Conservation (phyloP, 2,329 filamentous ascomycete genomes). For the Beauveria varroae region DNA sequence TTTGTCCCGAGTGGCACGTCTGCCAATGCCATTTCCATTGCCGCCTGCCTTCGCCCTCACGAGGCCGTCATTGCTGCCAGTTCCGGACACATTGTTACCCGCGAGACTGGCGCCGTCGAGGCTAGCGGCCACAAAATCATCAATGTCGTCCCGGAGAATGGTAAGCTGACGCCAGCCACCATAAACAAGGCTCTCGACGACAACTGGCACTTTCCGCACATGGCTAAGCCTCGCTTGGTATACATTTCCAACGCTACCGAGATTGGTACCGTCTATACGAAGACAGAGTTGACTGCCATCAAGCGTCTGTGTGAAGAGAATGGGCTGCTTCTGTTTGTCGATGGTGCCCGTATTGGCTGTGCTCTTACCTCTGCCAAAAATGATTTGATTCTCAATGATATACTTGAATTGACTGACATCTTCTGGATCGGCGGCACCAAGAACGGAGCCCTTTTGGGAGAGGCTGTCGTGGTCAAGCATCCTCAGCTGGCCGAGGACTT, state of each 20-base stretch:
- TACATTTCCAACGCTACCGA: constrained; percentile 47
- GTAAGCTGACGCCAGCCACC: constrained; percentile 37
- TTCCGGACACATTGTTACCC: constrained; percentile 40
- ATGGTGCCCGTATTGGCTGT: constrained; percentile 38
- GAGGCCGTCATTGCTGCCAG: constrained; percentile 44
- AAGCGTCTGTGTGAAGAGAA: constrained; percentile 34
- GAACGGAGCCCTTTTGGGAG: constrained; percentile 41
- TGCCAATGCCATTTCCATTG: constrained; percentile 44
- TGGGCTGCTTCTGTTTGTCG: constrained; percentile 36
- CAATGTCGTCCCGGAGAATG: constrained; percentile 35
- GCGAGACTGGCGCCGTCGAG: constrained; percentile 44
- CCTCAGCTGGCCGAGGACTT: constrained; percentile 35
- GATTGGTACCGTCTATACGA: constrained; percentile 40
- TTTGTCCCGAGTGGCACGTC: constrained; percentile 46
- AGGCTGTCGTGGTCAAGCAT: constrained; percentile 42
- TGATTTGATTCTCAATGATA: constrained; percentile 35
- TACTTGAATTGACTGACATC: constrained; percentile 40
- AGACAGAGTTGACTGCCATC: constrained; percentile 32
- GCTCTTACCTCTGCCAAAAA: constrained; percentile 35
- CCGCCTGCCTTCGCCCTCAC: constrained; percentile 40
- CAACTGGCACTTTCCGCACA: constrained; percentile 44
- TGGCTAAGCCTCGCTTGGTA: constrained; percentile 42
- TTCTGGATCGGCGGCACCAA: constrained; percentile 50
- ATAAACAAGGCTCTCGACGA: constrained; percentile 36
- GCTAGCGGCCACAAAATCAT: constrained; percentile 46